Evolutionary conservation across 1,284 basidiomycete genomes (phyloP).

Genomic region (Vanrija humicola): DNA sequence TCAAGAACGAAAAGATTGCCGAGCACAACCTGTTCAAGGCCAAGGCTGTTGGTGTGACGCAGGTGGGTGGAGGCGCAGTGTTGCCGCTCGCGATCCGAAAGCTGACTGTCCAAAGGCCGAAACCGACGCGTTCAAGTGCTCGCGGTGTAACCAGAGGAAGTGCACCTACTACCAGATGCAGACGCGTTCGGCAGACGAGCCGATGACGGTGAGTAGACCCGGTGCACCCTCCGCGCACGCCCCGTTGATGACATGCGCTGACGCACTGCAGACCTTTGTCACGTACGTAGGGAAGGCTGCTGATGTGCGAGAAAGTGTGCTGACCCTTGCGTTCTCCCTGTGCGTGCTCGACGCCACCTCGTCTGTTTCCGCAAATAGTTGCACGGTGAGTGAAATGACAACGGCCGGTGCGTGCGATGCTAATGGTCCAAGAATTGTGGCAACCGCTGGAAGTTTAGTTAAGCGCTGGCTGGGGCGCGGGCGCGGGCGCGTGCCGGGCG

Average conservation of each 20-base stretch:
- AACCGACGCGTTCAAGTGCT: slow-evolving; percentile 97
- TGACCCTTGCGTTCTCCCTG: slow-evolving; percentile 7
- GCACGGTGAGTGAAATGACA: slow-evolving; percentile 29
- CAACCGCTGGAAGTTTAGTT: slow-evolving; percentile 50
- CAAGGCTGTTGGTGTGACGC: slow-evolving; percentile 79
- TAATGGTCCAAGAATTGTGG: slow-evolving; percentile 33
- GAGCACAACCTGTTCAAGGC: slow-evolving; percentile 89
- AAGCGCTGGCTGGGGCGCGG: neutral
- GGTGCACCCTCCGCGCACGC: too few relatives aligned
- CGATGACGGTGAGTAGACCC: slow-evolving; percentile 74
- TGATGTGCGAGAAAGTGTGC: slow-evolving; percentile 20
- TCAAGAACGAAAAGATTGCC: slow-evolving; percentile 73
- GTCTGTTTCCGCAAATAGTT: slow-evolving; percentile 16
- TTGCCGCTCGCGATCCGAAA: neutral
- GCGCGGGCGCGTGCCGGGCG: neutral
- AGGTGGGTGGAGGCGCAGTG: slow-evolving; percentile 39
- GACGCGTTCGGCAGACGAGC: slow-evolving; percentile 90
- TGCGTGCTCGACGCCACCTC: neutral
- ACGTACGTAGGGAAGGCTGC: slow-evolving; percentile 49
- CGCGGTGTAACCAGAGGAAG: slow-evolving; percentile 85
- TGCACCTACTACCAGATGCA: slow-evolving; percentile 92
- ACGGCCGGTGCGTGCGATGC: neutral
- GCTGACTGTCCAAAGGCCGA: slow-evolving; percentile 59
- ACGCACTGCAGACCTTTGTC: slow-evolving; percentile 56
- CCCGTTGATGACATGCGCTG: neutral